These are phyloP conservation scores for Acanthamoeba royreba DNA, from an alignment of 208 protist species.

Conservation along the genomic window DNA sequence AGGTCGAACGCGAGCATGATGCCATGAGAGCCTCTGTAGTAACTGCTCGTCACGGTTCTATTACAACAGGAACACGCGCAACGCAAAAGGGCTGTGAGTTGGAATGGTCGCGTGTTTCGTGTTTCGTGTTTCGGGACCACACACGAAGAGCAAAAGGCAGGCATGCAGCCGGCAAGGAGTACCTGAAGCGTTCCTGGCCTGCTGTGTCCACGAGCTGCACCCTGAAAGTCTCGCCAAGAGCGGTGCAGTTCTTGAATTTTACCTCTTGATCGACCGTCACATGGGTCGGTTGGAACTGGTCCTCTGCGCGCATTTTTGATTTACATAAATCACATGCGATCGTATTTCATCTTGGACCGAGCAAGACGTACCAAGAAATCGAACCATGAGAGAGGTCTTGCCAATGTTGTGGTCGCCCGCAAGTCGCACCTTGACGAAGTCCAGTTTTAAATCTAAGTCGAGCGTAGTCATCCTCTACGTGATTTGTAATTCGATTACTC, in stretches of 20 bases:
- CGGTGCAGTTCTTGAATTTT: background rate
- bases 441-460: background rate
- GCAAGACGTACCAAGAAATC: background rate
- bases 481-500: too few species aligned
- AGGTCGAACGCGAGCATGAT: background rate
- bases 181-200: background rate
- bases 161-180: background rate
- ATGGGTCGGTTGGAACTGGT: background rate
- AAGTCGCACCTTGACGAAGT: background rate
- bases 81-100: background rate
- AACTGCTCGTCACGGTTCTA: conserved; percentile 19
- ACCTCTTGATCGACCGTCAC: background rate
- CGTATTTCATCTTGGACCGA: too few species aligned
- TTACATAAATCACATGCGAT: background rate
- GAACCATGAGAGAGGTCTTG: background rate
- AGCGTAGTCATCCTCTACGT: too few species aligned
- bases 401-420: background rate
- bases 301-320: background rate
- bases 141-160: background rate
- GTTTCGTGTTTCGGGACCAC: background rate
- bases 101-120: background rate
- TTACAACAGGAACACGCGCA: background rate
- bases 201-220: background rate
- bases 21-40: background rate
- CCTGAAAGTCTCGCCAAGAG: background rate